Evolutionary conservation across 202 grass and related monocot genomes (phyloP), one percentile per base, ranked within the genome.

Genomic region (Setaria italica): DNA sequence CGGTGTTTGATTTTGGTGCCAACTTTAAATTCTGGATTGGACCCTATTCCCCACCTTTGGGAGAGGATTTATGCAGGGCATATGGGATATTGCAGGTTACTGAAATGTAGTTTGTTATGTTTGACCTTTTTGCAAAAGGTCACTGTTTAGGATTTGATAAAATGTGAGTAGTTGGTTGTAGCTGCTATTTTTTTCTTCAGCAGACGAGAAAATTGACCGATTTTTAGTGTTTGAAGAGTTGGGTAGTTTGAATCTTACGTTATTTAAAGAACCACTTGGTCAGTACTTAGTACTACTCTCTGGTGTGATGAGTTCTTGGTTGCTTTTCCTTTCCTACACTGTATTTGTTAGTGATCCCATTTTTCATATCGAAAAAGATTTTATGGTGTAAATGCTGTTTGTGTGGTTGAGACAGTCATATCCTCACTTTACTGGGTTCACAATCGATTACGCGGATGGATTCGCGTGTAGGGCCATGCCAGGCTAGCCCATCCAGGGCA

Each of bases 31-130:
- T 59, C 48, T 83, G 50, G 75, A 49, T 81, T 70, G 13, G 17
- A 37, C 25, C 5, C 35, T 6, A 37, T 11, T 47, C 7, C 11
- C 15, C 11, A 11, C 62, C 25, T 67, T 49, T 25, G 70, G 85
- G 50, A n/a, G 17, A 67, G 12, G 74, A 80, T 87, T 67, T 82
- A 43, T 32, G 14, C 3, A 11, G 19, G 37, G 14, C 20, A 11
- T 68, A 20, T 68, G 39, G 29, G 25, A 19, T 56, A 16, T 11
- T 65, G 21, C 35, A 81, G 35, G 57, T 66, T 43, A 45, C 67
- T 35, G 69, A 81, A 90, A 76, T 90, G 85, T 56, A 80, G 62
- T 70, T 74, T 62, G 45, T 9, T 19, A 55, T 58, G 62, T 49
- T 79, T 39, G 62, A 34, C 62, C 32, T 25, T 49, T 54, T 25